Conservation (phyloP, 805 yeast species). For the Monosporozyma servazzii region DNA sequence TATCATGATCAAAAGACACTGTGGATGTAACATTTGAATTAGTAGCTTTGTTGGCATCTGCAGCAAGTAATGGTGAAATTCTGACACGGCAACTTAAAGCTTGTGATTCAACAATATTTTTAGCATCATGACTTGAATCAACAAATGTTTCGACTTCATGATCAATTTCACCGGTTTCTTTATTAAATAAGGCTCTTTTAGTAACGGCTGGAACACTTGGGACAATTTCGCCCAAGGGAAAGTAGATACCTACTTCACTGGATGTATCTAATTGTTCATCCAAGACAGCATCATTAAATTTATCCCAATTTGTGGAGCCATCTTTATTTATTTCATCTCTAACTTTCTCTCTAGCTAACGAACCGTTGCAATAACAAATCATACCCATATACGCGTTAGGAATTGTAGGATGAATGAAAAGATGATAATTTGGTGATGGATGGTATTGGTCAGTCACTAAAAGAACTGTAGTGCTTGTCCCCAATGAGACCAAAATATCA, state of each 20-base stretch:
- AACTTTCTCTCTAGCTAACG: slow-evolving; percentile 73
- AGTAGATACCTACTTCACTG: slow-evolving; percentile 62
- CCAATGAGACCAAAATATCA: slow-evolving; percentile 74
- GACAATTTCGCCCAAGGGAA: slow-evolving; percentile 85
- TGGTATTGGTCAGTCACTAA: slow-evolving; percentile 67
- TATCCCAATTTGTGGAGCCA: slow-evolving; percentile 43
- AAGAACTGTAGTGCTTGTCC: slow-evolving; percentile 86
- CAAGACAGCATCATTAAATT: slow-evolving; percentile 42
- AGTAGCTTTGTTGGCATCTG: not conserved
- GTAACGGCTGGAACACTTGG: slow-evolving; percentile 64
- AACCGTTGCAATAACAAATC: slow-evolving; percentile 90
- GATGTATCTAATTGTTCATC: slow-evolving; percentile 32
- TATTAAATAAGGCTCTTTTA: slow-evolving; percentile 40
- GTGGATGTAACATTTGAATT: slow-evolving; percentile 4
- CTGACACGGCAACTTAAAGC: slow-evolving; percentile 76
- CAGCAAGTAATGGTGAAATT: slow-evolving; percentile 34
- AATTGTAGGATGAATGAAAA: slow-evolving; percentile 80
- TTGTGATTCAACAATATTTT: slow-evolving; percentile 77
- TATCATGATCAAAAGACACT: slow-evolving; percentile 31
- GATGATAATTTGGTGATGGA: slow-evolving; percentile 75
- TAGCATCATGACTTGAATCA: slow-evolving; percentile 56
- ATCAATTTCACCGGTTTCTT: slow-evolving; percentile 19
- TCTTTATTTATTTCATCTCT: slow-evolving; percentile 41
- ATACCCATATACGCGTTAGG: slow-evolving; percentile 78
- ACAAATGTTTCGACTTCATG: slow-evolving; percentile 33